phyloP scores from a whole-genome alignment of 164 flowering plant species.

The Vitis cinerea region DNA sequence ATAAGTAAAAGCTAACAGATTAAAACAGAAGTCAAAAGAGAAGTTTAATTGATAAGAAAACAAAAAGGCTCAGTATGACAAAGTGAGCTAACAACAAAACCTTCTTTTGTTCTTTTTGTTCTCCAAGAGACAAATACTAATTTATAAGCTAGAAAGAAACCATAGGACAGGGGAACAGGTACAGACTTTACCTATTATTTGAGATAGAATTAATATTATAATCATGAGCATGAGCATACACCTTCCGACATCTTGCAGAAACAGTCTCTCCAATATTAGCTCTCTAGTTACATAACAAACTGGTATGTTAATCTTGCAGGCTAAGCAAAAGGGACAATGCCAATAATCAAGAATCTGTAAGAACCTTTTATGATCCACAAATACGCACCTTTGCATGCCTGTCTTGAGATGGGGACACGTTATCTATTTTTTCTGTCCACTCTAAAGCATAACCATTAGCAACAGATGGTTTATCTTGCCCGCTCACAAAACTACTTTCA shows the following conservation, averaged over 20 bases:
- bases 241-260: constrained; percentile 64
- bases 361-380: not conserved
- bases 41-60: not conserved
- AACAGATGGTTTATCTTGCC: constrained; percentile 28
- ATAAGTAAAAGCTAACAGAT: not conserved
- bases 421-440: constrained; percentile 35
- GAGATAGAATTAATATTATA: constrained; percentile 83
- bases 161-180: not conserved
- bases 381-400: constrained; percentile 32
- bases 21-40: not conserved
- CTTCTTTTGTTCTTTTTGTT: not conserved
- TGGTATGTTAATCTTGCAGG: constrained; percentile 4
- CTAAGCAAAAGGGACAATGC: not conserved
- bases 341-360: not conserved
- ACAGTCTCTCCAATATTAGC: constrained; percentile 34
- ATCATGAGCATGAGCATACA: constrained; percentile 88
- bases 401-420: constrained; percentile 23
- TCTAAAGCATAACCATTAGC: constrained; percentile 48
- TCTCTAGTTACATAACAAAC: constrained; percentile 37
- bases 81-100: not conserved
- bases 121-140: not conserved
- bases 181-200: constrained; percentile 54
- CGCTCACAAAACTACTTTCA: constrained; percentile 49
- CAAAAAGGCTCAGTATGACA: not conserved
- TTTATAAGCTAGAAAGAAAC: not conserved